A percentile compares a stretch with the other conserved stretches of the same genome.
Conservation (phyloP, 768 basidiomycete species). For the Leccinum obscurum region DNA sequence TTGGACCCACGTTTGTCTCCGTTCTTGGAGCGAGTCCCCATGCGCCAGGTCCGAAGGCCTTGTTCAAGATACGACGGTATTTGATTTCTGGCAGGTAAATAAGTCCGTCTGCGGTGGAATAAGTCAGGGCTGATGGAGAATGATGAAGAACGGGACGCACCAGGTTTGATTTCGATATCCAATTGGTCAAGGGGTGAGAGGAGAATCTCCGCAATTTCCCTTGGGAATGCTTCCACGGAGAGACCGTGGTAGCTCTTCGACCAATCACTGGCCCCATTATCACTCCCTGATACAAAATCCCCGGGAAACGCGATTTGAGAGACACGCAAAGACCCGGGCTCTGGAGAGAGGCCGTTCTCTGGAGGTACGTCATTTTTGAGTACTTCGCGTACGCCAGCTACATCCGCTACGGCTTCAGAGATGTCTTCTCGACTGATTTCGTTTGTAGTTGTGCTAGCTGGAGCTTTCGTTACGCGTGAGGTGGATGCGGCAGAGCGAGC, state of each 20-base stretch:
- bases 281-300: slow-evolving; percentile 25
- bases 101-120: slow-evolving; percentile 67
- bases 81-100: slow-evolving; percentile 97
- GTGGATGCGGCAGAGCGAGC: slow-evolving; percentile 24
- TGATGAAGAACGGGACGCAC: slow-evolving; percentile 40
- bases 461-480: slow-evolving; percentile 28
- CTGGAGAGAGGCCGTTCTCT: slow-evolving; percentile 13
- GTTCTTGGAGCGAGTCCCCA: slow-evolving; percentile 96
- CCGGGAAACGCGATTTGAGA: slow-evolving; percentile 30
- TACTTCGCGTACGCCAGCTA: slow-evolving; percentile 16
- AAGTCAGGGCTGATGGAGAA: not conserved
- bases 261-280: slow-evolving; percentile 65
- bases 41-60: slow-evolving; percentile 92
- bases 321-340: slow-evolving; percentile 11
- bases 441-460: slow-evolving; percentile 33
- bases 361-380: slow-evolving; percentile 15
- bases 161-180: slow-evolving; percentile 95
- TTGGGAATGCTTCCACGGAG: slow-evolving; percentile 72
- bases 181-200: slow-evolving; percentile 70
- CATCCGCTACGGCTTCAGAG: slow-evolving; percentile 22
- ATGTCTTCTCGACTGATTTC: slow-evolving; percentile 21
- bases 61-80: slow-evolving; percentile 88
- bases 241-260: slow-evolving; percentile 84
- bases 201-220: slow-evolving; percentile 70
- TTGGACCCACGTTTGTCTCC: slow-evolving; percentile 87